Conservation (phyloP, 108 stramenopile species). For the Cyclotella choctawhatcheeana region DNA sequence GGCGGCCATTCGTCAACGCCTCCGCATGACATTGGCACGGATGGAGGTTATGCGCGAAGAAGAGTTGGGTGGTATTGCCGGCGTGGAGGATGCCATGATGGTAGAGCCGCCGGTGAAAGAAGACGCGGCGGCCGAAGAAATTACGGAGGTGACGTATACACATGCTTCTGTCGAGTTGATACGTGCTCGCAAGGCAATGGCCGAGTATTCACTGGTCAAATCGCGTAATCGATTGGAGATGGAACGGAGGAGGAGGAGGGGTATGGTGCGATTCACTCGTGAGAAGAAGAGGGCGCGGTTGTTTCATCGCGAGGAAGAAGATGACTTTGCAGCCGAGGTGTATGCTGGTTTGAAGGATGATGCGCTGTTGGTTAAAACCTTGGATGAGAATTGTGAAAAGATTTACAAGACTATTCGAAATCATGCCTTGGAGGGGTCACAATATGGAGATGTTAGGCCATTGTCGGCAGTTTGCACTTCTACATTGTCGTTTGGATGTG, state of each 20-base stretch:
- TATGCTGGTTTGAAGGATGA: slow-evolving; percentile 40
- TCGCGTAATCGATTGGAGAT: slow-evolving; percentile 71
- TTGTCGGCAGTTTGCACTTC: slow-evolving; percentile 69
- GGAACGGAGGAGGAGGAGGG: slow-evolving; percentile 67
- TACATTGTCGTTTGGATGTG: slow-evolving; percentile 35
- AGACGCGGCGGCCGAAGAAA: slow-evolving; percentile 23
- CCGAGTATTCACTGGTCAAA: slow-evolving; percentile 72
- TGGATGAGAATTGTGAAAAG: slow-evolving; percentile 65
- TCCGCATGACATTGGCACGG: slow-evolving; percentile 75
- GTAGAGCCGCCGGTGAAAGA: slow-evolving; percentile 45
- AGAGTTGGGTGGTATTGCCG: slow-evolving; percentile 25
- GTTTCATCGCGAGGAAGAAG: slow-evolving; percentile 44
- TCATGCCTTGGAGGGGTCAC: slow-evolving; percentile 78
- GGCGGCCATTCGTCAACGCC: slow-evolving; percentile 83
- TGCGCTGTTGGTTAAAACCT: slow-evolving; percentile 38
- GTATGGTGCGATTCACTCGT: slow-evolving; percentile 56
- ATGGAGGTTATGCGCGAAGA: slow-evolving; percentile 61
- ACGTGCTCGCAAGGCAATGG: slow-evolving; percentile 72
- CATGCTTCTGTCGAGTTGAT: slow-evolving; percentile 82
- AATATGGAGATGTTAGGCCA: slow-evolving; percentile 81
- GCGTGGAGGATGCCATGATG: slow-evolving; percentile 27
- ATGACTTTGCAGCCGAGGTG: slow-evolving; percentile 17
- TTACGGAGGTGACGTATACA: slow-evolving; percentile 86
- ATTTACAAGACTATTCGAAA: slow-evolving; percentile 63
- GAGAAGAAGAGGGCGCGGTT: slow-evolving; percentile 50